phyloP scores from a whole-genome alignment of 805 yeast genomes.

The Groenewaldozyma tartarivorans region DNA sequence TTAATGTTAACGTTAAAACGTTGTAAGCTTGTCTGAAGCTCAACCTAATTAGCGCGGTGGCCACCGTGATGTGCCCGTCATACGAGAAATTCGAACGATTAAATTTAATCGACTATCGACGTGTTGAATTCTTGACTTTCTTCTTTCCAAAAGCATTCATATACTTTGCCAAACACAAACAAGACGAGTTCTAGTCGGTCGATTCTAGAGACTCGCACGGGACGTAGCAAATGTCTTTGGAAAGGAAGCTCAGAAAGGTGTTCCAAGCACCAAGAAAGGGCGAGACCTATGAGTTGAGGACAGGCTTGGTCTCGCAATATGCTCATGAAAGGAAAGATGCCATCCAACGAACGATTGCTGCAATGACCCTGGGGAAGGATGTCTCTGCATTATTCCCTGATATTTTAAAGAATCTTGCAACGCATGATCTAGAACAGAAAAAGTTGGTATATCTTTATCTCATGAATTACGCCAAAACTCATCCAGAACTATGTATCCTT shows the following conservation, averaged over 20 bases:
- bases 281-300: constrained; percentile 78
- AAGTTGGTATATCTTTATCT: constrained; percentile 87
- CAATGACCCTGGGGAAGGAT: constrained; percentile 97
- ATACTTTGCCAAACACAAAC: too few species aligned
- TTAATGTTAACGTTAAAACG: too few species aligned
- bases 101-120: too few species aligned
- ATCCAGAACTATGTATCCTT: constrained; percentile 89
- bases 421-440: constrained; percentile 93
- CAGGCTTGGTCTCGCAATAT: constrained; percentile 88
- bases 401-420: constrained; percentile 90
- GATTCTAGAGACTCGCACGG: too few species aligned
- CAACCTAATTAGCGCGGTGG: too few species aligned
- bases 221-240: constrained; percentile 22
- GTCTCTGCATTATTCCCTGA: constrained; percentile 93
- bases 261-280: constrained; percentile 53
- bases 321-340: constrained; percentile 90
- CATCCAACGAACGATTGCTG: constrained; percentile 91
- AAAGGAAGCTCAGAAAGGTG: constrained; percentile 44
- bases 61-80: too few species aligned
- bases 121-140: too few species aligned
- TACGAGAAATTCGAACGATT: too few species aligned
- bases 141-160: too few species aligned
- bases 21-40: too few species aligned
- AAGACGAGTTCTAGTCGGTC: too few species aligned
- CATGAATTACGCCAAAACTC: constrained; percentile 95